phyloP scores from a whole-genome alignment of 2,329 filamentous ascomycete genomes.

The Paracamarosporium sp. region DNA sequence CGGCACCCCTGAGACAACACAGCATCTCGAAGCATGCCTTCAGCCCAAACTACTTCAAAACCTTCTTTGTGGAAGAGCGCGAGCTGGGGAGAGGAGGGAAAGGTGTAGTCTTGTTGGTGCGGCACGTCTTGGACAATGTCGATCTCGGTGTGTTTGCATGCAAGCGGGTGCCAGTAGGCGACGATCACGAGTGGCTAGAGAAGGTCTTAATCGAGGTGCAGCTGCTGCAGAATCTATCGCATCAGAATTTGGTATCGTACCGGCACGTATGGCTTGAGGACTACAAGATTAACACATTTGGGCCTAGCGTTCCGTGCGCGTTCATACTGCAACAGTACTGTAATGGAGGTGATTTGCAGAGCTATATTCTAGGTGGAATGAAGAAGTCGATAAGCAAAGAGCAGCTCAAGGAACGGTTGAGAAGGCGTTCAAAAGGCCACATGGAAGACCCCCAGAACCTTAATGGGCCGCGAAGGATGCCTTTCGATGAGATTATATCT shows the following conservation, averaged over 20 bases:
- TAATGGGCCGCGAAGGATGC: slow-evolving; percentile 61
- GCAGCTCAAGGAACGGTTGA: slow-evolving; percentile 85
- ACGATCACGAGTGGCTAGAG: slow-evolving; percentile 94
- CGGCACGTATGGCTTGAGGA: slow-evolving; percentile 97
- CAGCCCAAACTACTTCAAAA: slow-evolving; percentile 89
- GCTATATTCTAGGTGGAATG: slow-evolving; percentile 77
- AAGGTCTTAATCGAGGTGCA: slow-evolving; percentile 95
- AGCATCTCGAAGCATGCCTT: slow-evolving; percentile 88
- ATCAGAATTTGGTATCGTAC: slow-evolving; percentile 95
- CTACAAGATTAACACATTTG: slow-evolving; percentile 80
- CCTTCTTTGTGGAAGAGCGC: slow-evolving; percentile 88
- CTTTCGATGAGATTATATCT: slow-evolving; percentile 93
- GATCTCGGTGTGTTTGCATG: slow-evolving; percentile 91
- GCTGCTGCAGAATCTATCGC: slow-evolving; percentile 86
- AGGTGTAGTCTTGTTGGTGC: slow-evolving; percentile 91
- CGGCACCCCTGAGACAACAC: slow-evolving; percentile 54
- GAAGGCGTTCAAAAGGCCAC: slow-evolving; percentile 81
- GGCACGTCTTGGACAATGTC: slow-evolving; percentile 89
- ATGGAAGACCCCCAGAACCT: slow-evolving; percentile 67
- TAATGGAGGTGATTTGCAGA: slow-evolving; percentile 88
- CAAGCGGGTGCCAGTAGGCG: slow-evolving; percentile 91
- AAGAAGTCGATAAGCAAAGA: slow-evolving; percentile 73
- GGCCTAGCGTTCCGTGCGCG: slow-evolving; percentile 89
- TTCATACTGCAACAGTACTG: slow-evolving; percentile 99
- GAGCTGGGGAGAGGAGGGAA: slow-evolving; percentile 90